Evolutionary conservation across 225 moss, liverwort and hornwort species (phyloP).

Genomic region (Climacium dendroides): DNA sequence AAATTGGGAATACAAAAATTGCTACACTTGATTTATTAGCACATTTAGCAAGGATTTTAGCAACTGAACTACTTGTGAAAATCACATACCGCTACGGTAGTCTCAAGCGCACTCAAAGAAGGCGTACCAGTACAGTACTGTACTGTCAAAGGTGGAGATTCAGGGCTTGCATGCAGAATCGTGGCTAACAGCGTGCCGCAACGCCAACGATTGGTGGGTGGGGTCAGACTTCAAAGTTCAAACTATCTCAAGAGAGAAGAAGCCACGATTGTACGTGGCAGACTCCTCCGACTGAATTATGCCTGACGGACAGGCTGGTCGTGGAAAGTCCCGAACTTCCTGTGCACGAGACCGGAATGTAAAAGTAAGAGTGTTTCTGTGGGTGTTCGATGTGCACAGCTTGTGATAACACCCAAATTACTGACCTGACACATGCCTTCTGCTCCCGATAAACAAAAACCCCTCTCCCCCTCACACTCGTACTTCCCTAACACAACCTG

Average conservation of each 20-base stretch:
- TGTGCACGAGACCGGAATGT: background rate
- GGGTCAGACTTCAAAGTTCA: background rate
- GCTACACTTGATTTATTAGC: no score
- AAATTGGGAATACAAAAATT: background rate
- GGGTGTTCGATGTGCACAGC: background rate
- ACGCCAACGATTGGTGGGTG: background rate
- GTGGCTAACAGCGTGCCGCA: background rate
- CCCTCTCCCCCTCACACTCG: background rate
- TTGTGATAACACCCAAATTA: background rate
- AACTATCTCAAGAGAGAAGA: background rate
- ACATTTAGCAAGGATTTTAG: background rate
- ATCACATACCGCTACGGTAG: background rate
- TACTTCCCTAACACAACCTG: background rate
- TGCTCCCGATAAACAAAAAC: background rate
- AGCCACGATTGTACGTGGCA: background rate
- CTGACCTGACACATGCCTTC: background rate
- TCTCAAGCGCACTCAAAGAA: background rate
- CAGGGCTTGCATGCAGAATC: background rate
- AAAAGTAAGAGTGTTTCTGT: no score
- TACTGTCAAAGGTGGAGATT: background rate
- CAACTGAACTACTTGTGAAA: background rate
- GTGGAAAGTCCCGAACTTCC: background rate
- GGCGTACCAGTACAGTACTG: no score
- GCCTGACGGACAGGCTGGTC: background rate
- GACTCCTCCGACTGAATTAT: background rate